Percentiles rank a stretch among this genome's conserved stretches.
phyloP scores from a whole-genome alignment of 345 rosid genomes.

The Laguncularia racemosa region DNA sequence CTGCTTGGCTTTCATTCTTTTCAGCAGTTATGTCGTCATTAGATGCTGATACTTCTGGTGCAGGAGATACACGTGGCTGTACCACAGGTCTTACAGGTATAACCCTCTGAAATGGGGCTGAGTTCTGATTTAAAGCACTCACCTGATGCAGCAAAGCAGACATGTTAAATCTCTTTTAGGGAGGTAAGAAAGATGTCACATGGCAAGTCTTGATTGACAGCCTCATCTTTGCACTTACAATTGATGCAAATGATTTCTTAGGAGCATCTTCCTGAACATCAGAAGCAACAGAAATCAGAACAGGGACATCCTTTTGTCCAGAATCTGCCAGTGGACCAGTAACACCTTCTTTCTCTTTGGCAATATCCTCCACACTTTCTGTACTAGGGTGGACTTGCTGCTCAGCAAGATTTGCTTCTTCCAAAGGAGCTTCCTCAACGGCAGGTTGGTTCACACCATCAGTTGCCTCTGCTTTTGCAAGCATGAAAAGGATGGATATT shows the following conservation, averaged over 20 bases:
- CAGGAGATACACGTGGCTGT: constrained; percentile 11
- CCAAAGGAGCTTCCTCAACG: constrained; percentile 7
- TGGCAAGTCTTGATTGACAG: not conserved
- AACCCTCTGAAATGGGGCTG: constrained; percentile 36
- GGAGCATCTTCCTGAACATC: constrained; percentile 27
- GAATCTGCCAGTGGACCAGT: constrained; percentile 9
- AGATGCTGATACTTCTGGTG: constrained; percentile 19
- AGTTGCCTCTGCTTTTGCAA: constrained; percentile 25
- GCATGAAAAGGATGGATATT: no score
- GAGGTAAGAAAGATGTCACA: no score
- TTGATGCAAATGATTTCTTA: constrained; percentile 53
- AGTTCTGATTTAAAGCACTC: constrained; percentile 27
- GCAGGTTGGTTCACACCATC: constrained; percentile 10
- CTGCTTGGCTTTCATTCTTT: constrained; percentile 26
- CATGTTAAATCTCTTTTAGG: no score
- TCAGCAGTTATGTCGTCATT: constrained; percentile 15
- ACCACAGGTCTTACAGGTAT: constrained; percentile 26
- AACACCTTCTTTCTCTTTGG: constrained; percentile 19
- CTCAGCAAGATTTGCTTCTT: constrained; percentile 9
- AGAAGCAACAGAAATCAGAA: constrained; percentile 16
- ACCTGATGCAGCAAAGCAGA: constrained; percentile 21
- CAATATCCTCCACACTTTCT: constrained; percentile 24
- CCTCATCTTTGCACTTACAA: constrained; percentile 26
- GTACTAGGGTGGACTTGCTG: constrained; percentile 16
- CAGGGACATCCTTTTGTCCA: constrained; percentile 12